Base-by-base conservation (phyloP, 805 yeast genomes). In the Cyberlindnera euphorbiiphila region DNA sequence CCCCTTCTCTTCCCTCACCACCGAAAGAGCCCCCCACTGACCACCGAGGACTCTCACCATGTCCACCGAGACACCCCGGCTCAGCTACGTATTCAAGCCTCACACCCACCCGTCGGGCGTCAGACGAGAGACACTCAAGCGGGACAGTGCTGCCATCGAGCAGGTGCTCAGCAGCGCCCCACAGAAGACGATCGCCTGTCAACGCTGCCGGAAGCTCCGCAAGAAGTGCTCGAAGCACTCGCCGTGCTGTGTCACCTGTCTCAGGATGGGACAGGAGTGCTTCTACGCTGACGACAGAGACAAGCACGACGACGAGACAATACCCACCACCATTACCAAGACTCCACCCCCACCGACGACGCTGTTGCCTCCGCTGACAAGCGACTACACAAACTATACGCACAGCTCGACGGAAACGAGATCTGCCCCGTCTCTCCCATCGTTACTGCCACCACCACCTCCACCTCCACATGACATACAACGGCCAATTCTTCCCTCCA, bases 161-260 rank as follows among this genome's bases (percentile, higher is more conserved):
- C 24, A 34, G 17, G n/a, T 43, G 14, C 22, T 26, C 25, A 30
- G 16, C 29, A 38, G 15, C n/a, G 41, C 39, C 16, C 47, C 37
- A 23, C 46, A 38, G 20, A 47, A 47, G 38, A 38, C 43, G 25
- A 43, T 45, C 4, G 54, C 56, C n/a, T 54, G 59, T 35, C 56
- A 53, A 24, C 25, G 57, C n/a, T 54, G 59, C 23, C 42, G 57
- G 12, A 46, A 42, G 18, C 41, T 53, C 10, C 72, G 71, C 46
- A 68, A 70, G 63, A 71, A 71, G 46, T 71, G 76, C 51, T 74
- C 72, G 40, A 74, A 71, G 46, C 74, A 68, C 39, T 60, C 60
- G 26, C 76, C 76, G 1, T 68, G 66, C 15, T 72, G 78, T 53
- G 59, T 64, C 25, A 72, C 72, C 34, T 72, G 77, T 48, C 58